A percentile compares a stretch with the other conserved stretches of the same genome.
Evolutionary conservation across 305 asterid species (phyloP).

Genomic region (Rubia peregrina): DNA sequence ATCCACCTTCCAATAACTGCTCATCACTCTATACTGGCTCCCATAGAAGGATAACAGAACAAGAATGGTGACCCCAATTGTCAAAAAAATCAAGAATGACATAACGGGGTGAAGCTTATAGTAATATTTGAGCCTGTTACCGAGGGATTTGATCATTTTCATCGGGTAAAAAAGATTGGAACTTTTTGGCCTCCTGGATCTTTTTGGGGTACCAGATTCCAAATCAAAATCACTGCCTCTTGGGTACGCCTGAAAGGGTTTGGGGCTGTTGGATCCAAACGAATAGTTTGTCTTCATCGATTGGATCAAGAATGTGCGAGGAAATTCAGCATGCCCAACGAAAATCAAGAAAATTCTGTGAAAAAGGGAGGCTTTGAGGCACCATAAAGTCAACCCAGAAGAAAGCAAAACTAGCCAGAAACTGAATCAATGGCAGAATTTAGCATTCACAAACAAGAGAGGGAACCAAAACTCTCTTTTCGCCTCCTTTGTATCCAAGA

Average conservation of each 20-base stretch:
- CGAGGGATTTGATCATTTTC: slow-evolving; percentile 55
- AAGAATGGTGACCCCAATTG: slow-evolving; percentile 42
- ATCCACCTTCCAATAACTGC: slow-evolving; percentile 37
- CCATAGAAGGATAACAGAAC: slow-evolving; percentile 37
- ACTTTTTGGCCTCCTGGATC: slow-evolving; percentile 44
- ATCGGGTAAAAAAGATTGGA: slow-evolving; percentile 26
- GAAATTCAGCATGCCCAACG: slow-evolving; percentile 33
- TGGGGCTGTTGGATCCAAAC: slow-evolving; percentile 63
- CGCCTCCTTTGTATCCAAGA: not conserved
- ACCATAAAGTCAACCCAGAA: not conserved
- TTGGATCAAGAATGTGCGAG: slow-evolving; percentile 18
- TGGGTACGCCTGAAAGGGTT: slow-evolving; percentile 78
- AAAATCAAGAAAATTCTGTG: slow-evolving; percentile 17
- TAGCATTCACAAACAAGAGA: not conserved
- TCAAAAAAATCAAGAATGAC: slow-evolving; percentile 44
- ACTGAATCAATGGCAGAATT: not conserved
- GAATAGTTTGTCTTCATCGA: slow-evolving; percentile 71
- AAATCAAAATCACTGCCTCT: slow-evolving; percentile 70
- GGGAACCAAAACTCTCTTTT: not conserved
- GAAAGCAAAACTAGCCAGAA: not conserved
- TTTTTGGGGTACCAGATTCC: slow-evolving; percentile 65
- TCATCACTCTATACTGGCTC: slow-evolving; percentile 31
- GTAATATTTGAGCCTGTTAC: slow-evolving; percentile 45
- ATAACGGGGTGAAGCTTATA: slow-evolving; percentile 61
- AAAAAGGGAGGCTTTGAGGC: slow-evolving; percentile 7